phyloP scores from a whole-genome alignment of 202 grass and related monocot genomes.

The Saccharum hybrid region DNA sequence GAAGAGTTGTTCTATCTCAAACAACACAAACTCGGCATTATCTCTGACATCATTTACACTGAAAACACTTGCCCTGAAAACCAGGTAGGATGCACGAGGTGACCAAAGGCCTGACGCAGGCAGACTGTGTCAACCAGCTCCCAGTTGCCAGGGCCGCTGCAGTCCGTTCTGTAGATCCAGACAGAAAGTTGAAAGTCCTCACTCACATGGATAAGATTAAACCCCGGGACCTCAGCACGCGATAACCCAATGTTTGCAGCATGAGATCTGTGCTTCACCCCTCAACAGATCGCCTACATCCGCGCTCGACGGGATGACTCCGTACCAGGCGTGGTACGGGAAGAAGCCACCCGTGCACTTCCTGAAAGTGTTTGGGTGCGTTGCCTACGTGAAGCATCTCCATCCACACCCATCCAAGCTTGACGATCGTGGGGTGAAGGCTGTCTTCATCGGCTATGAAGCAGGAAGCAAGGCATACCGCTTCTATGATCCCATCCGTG shows the following conservation, averaged over 20 bases:
- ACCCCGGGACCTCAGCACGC: background rate
- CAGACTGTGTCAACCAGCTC: conserved; percentile 18
- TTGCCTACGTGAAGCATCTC: too few species aligned
- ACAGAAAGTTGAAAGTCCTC: conserved; percentile 10
- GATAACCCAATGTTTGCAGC: background rate
- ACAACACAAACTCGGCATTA: background rate
- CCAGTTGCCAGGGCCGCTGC: background rate
- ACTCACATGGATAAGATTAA: conserved; percentile 21
- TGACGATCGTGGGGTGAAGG: too few species aligned
- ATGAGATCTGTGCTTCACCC: background rate
- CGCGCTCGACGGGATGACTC: too few species aligned
- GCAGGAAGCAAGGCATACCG: too few species aligned
- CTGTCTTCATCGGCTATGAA: too few species aligned
- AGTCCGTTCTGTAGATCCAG: conserved; percentile 16
- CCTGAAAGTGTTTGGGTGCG: too few species aligned
- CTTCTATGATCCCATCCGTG: too few species aligned
- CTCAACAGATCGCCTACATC: too few species aligned
- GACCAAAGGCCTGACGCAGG: conserved; percentile 25
- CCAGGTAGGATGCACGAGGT: conserved; percentile 12
- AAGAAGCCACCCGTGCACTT: too few species aligned
- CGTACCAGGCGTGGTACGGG: background rate
- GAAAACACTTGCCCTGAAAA: background rate
- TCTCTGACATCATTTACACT: background rate
- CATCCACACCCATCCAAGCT: too few species aligned
- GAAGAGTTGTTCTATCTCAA: background rate